Conservation (phyloP, 139 green algal genomes). For the Astrephomene gubernaculifera region DNA sequence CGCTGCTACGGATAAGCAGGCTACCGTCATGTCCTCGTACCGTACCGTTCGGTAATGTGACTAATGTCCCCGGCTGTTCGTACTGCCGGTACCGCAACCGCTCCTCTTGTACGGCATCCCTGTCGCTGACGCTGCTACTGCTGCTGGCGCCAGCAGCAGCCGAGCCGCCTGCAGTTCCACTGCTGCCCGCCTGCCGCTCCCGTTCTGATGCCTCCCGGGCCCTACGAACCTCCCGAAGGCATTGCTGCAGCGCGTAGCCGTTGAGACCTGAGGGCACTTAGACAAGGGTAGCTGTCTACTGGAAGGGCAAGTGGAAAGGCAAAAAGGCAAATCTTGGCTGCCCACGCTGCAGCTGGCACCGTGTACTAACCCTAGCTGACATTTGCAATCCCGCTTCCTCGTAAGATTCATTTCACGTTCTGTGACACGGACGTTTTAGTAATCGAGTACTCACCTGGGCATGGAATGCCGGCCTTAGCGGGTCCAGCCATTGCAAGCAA, state of each 20-base stretch:
- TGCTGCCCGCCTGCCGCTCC: too few species aligned
- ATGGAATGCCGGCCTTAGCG: too few species aligned
- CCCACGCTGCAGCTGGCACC: too few species aligned
- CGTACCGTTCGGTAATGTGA: conserved; percentile 67
- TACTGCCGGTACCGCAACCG: conserved; percentile 59
- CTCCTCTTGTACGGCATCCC: conserved; percentile 37
- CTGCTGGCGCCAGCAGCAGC: neutral
- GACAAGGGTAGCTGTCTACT: too few species aligned
- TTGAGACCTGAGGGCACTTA: conserved; percentile 52
- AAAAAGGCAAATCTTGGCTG: too few species aligned
- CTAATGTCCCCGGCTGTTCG: conserved; percentile 69
- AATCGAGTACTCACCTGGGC: too few species aligned
- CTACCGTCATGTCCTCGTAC: neutral
- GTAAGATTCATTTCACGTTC: too few species aligned
- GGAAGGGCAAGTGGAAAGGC: too few species aligned
- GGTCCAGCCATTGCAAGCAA: too few species aligned
- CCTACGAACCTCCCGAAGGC: conserved; percentile 54
- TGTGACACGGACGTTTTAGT: too few species aligned
- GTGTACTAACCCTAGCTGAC: too few species aligned
- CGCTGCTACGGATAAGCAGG: neutral
- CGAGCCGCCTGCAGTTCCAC: neutral
- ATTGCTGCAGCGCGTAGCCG: conserved; percentile 64
- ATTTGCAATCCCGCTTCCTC: too few species aligned
- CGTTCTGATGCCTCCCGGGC: conserved; percentile 36
- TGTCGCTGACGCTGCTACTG: neutral